Percentiles rank a stretch among this genome's conserved stretches.
These are phyloP conservation scores for Paramecium primaurelia DNA, from an alignment of 73 alveolate genomes.

Conservation along the genomic window DNA sequence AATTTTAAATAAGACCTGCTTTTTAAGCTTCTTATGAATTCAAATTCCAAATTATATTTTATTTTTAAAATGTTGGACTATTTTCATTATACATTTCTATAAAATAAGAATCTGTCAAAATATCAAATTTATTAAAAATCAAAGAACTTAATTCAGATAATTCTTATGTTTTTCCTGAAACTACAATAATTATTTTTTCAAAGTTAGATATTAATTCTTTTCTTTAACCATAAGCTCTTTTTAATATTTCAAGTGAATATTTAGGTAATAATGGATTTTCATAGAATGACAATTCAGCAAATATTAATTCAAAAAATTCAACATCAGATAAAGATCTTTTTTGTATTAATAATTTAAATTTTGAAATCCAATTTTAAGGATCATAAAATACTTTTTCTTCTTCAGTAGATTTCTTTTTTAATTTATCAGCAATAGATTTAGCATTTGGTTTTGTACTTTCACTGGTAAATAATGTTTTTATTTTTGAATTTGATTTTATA, in stretches of 20 bases:
- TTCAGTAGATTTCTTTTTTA: neutral
- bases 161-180: neutral
- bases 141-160: neutral
- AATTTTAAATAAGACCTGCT: neutral
- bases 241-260: neutral
- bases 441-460: neutral
- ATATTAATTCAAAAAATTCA: neutral
- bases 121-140: neutral
- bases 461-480: neutral
- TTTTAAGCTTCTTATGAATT: neutral
- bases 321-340: neutral
- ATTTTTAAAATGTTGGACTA: neutral
- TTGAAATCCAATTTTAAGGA: neutral
- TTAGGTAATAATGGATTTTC: neutral
- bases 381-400: neutral
- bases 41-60: neutral
- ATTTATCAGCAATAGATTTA: neutral
- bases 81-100: neutral
- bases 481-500: neutral
- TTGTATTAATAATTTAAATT: neutral
- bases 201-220: neutral
- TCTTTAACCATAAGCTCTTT: slow-evolving; percentile 18
- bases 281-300: neutral
- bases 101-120: neutral
- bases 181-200: neutral